Conservation (phyloP, 2,329 filamentous ascomycete species). For the Rhexocercosporidium sp. region DNA sequence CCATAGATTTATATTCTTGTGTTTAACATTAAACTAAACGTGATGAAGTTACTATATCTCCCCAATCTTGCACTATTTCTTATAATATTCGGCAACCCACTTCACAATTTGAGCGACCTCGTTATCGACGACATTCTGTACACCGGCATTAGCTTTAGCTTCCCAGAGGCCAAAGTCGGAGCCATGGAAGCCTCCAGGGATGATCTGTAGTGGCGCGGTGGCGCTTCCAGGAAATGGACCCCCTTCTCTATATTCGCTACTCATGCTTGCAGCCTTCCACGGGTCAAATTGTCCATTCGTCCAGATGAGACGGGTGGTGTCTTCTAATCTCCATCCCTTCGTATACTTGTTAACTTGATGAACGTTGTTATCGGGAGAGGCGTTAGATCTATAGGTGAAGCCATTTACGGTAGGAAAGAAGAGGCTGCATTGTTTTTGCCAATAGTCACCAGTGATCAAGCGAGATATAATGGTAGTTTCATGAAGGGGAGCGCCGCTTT, state of each 20-base stretch:
- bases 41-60: too few species aligned
- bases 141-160: slow-evolving; percentile 51
- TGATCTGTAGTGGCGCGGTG: slow-evolving; percentile 56
- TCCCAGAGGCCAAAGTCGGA: slow-evolving; percentile 56
- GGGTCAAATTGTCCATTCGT: slow-evolving; percentile 65
- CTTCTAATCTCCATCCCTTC: slow-evolving; percentile 57
- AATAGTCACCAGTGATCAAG: slow-evolving; percentile 56
- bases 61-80: too few species aligned
- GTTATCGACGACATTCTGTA: slow-evolving; percentile 54
- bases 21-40: too few species aligned
- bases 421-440: slow-evolving; percentile 58
- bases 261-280: slow-evolving; percentile 60
- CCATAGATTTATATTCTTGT: too few species aligned
- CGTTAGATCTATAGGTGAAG: slow-evolving; percentile 54
- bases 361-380: slow-evolving; percentile 50
- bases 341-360: slow-evolving; percentile 57
- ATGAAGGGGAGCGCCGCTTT: slow-evolving; percentile 55
- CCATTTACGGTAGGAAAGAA: slow-evolving; percentile 58
- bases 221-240: slow-evolving; percentile 56
- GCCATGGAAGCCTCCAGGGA: slow-evolving; percentile 60
- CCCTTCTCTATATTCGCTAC: slow-evolving; percentile 57
- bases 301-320: slow-evolving; percentile 60
- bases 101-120: slow-evolving; percentile 54
- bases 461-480: slow-evolving; percentile 56
- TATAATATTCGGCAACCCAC: slow-evolving; percentile 57